A percentile compares a stretch with the other conserved stretches of the same genome.
Evolutionary conservation across 352 stramenopile genomes (phyloP).

Genomic region (Phytophthora colocasiae): DNA sequence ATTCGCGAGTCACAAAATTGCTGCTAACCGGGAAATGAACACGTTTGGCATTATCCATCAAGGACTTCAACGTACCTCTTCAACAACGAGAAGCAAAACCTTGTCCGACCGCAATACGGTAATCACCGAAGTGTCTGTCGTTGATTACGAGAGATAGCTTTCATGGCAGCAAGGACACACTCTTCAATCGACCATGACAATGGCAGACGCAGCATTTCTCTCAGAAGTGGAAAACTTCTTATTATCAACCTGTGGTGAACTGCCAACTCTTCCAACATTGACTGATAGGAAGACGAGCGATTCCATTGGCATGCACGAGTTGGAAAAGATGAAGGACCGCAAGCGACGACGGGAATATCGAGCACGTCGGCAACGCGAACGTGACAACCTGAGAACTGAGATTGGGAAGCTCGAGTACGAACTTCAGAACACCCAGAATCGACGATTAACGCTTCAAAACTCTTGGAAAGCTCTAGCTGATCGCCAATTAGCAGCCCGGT

Average conservation of each 20-base stretch:
- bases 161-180: too few species aligned
- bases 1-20: constrained; percentile 6
- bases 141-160: too few species aligned
- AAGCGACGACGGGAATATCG: not conserved
- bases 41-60: not conserved
- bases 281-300: not conserved
- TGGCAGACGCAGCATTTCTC: not conserved
- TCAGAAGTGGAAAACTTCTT: not conserved
- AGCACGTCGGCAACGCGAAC: not conserved
- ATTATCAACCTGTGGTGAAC: not conserved
- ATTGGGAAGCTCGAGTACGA: not conserved
- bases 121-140: not conserved
- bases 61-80: too few species aligned
- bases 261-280: not conserved
- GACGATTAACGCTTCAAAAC: not conserved
- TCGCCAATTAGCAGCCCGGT: not conserved
- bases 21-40: constrained; percentile 3
- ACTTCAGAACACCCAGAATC: not conserved
- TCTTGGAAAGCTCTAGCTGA: not conserved
- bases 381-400: not conserved
- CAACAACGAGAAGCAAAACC: not conserved
- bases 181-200: not conserved
- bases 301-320: not conserved
- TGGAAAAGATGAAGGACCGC: not conserved
- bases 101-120: not conserved